phyloP scores from a whole-genome alignment of 192 early-diverging fungal genomes.

The Powellomyces hirtus region DNA sequence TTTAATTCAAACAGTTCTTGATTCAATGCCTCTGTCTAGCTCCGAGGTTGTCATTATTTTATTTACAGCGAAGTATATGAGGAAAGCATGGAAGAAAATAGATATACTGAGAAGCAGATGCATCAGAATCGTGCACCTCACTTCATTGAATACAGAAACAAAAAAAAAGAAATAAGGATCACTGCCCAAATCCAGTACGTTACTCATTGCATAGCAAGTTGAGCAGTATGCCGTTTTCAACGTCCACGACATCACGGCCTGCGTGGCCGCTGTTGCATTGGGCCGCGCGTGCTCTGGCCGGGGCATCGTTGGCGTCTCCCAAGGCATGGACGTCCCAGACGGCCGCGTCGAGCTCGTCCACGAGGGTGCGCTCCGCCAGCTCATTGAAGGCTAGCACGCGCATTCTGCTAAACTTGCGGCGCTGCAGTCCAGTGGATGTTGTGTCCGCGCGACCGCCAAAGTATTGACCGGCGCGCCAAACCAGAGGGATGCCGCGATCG shows the following conservation, averaged over 20 bases:
- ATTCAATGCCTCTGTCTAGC: too few species aligned
- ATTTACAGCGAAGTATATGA: too few species aligned
- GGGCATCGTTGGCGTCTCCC: not conserved
- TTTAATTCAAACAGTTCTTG: too few species aligned
- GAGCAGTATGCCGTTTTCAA: slow-evolving; percentile 1
- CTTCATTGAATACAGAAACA: too few species aligned
- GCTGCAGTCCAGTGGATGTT: not conserved
- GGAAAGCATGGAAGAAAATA: too few species aligned
- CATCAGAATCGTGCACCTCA: too few species aligned
- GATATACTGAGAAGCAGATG: too few species aligned
- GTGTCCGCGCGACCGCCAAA: not conserved
- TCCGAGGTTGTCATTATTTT: too few species aligned
- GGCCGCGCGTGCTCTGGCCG: not conserved
- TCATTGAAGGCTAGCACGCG: slow-evolving; percentile 2
- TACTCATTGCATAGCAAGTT: slow-evolving; percentile 4
- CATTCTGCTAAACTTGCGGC: not conserved
- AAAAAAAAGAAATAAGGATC: too few species aligned
- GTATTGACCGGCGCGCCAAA: not conserved
- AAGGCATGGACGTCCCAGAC: not conserved
- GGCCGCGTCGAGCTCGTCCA: not conserved
- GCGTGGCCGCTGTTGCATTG: slow-evolving; percentile 8
- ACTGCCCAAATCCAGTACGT: too few species aligned
- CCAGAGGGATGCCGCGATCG: not conserved
- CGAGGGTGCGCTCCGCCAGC: not conserved
- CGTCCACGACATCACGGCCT: slow-evolving; percentile 4